phyloP scores from a whole-genome alignment of 148 eudicot genomes.

The Cornus kousa region DNA sequence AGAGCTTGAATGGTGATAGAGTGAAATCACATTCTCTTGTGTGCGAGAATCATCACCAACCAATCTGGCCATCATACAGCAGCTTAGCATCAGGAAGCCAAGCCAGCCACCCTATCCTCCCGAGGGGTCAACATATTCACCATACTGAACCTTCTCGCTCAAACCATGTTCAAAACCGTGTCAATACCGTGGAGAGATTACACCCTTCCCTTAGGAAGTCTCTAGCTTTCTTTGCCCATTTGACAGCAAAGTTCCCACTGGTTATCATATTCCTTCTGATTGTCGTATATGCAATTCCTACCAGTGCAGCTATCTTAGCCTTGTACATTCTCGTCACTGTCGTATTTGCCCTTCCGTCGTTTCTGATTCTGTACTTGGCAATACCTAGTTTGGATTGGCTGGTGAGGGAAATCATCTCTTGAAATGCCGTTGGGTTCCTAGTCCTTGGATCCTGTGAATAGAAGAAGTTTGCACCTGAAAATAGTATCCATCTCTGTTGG shows the following conservation, averaged over 20 bases:
- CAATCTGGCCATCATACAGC: conserved; percentile 21
- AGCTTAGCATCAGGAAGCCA: conserved; percentile 2
- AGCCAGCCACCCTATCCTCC: conserved; percentile 6
- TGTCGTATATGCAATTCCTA: conserved; percentile 30
- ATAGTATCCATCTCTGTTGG: no score
- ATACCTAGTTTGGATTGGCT: conserved; percentile 62
- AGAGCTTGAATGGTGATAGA: conserved; percentile 49
- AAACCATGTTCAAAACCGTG: conserved; percentile 2
- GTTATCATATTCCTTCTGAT: conserved; percentile 26
- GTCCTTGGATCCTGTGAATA: background rate
- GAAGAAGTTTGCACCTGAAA: no score
- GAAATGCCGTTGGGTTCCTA: background rate
- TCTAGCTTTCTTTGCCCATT: conserved; percentile 24
- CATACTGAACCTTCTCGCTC: conserved; percentile 18
- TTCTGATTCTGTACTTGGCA: conserved; percentile 55
- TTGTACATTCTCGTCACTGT: conserved; percentile 42
- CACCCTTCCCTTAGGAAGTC: conserved; percentile 17
- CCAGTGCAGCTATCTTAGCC: conserved; percentile 27
- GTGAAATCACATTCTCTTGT: conserved; percentile 11
- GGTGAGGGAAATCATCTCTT: conserved; percentile 49
- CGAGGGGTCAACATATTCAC: conserved; percentile 11
- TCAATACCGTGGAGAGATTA: conserved; percentile 14
- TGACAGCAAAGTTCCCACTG: conserved; percentile 28
- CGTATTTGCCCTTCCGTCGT: conserved; percentile 53
- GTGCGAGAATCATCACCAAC: conserved; percentile 21